Conservation (phyloP, 768 basidiomycete genomes). For the Russula ochroleuca region DNA sequence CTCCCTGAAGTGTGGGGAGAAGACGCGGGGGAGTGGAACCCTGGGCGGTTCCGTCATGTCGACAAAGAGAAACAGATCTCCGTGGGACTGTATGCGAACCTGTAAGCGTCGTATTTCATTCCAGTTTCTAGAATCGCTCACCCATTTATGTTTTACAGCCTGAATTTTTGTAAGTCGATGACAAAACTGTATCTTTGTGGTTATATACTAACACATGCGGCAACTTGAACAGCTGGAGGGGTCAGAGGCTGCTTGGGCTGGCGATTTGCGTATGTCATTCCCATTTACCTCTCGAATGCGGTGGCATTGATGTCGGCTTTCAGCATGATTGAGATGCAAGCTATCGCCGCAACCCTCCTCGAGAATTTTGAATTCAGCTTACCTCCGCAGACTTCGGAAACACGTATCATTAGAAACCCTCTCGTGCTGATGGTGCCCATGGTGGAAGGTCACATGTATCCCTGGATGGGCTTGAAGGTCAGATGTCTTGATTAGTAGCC, state of each 20-base stretch:
- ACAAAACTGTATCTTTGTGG: background rate
- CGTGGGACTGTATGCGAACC: slow-evolving; percentile 28
- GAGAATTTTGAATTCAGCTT: slow-evolving; percentile 37
- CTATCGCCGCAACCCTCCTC: slow-evolving; percentile 36
- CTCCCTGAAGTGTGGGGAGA: slow-evolving; percentile 33
- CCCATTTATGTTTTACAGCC: background rate
- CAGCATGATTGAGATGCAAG: slow-evolving; percentile 37
- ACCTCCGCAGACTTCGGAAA: slow-evolving; percentile 30
- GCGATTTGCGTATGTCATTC: slow-evolving; percentile 34
- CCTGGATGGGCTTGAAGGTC: slow-evolving; percentile 37
- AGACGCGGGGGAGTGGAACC: slow-evolving; percentile 34
- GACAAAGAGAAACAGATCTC: slow-evolving; percentile 25
- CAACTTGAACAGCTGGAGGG: slow-evolving; percentile 23
- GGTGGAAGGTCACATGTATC: slow-evolving; percentile 32
- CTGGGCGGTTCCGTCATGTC: slow-evolving; percentile 30
- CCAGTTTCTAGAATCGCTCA: background rate
- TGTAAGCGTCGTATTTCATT: slow-evolving; percentile 16
- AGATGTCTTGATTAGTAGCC: slow-evolving; percentile 10
- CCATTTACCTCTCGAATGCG: background rate
- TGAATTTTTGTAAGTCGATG: slow-evolving; percentile 11
- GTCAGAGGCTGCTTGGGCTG: slow-evolving; percentile 28
- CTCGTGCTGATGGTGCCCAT: slow-evolving; percentile 37
- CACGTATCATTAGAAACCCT: slow-evolving; percentile 34
- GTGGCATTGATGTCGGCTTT: slow-evolving; percentile 1
- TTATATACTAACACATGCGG: background rate